These are phyloP conservation scores for Coelastrella sp. DNA, from an alignment of 139 green algal genomes.

Conservation along the genomic window DNA sequence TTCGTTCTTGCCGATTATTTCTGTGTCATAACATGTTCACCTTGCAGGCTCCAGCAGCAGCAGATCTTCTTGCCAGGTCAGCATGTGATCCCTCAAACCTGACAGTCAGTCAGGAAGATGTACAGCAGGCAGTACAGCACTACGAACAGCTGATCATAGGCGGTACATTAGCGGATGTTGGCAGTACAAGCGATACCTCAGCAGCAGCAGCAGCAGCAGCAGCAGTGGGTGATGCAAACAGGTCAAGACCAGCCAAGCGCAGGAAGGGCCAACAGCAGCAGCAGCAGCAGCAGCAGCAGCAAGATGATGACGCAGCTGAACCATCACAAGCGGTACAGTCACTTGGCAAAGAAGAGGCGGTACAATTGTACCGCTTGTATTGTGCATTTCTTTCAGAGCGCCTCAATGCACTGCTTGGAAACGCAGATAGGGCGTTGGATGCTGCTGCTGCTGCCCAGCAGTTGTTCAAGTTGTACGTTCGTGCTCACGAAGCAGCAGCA, in stretches of 20 bases:
- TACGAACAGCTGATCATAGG: constrained; percentile 25
- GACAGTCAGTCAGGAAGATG: not conserved
- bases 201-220: too few relatives aligned
- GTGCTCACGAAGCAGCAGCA: constrained; percentile 27
- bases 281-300: not conserved
- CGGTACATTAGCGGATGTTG: not conserved
- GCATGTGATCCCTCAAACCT: constrained; percentile 7
- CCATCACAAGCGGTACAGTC: too few relatives aligned
- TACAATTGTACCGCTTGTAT: constrained; percentile 32
- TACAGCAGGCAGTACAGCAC: constrained; percentile 26
- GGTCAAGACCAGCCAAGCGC: not conserved
- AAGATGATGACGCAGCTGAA: not conserved
- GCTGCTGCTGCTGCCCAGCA: constrained; percentile 44
- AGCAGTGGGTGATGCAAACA: not conserved
- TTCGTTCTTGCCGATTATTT: too few relatives aligned
- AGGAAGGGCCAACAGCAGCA: constrained; percentile 9
- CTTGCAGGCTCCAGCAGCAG: constrained; percentile 54
- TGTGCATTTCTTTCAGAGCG: constrained; percentile 14
- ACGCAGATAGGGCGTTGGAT: not conserved
- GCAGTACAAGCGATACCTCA: too few relatives aligned
- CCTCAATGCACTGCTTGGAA: not conserved
- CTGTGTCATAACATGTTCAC: too few relatives aligned
- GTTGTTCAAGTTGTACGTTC: constrained; percentile 33
- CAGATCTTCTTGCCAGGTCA: constrained; percentile 66
- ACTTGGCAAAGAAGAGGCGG: not conserved